A percentile compares a stretch with the other conserved stretches of the same genome.
phyloP scores from a whole-genome alignment of 2,329 filamentous ascomycete genomes.

The Neonectria faginata region DNA sequence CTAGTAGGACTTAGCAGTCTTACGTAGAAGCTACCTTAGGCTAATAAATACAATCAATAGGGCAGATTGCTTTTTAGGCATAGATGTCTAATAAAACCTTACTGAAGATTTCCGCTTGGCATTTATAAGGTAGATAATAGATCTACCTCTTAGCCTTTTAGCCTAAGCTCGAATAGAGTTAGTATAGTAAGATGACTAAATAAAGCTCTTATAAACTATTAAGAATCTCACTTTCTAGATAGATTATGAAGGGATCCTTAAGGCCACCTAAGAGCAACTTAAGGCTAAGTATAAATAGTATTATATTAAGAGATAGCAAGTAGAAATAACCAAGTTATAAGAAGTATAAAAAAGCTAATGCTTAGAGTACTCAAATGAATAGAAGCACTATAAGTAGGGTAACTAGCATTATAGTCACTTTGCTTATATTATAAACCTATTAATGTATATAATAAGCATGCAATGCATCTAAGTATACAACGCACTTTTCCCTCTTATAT shows the following conservation, averaged over 20 bases:
- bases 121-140: conserved; percentile 8
- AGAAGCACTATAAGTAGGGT: background rate
- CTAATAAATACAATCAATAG: background rate
- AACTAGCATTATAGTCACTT: background rate
- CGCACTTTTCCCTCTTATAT: too few species aligned
- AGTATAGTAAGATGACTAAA: background rate
- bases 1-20: background rate
- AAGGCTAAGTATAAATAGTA: background rate
- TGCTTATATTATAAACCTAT: background rate
- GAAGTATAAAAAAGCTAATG: background rate
- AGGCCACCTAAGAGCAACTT: background rate
- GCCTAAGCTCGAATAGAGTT: background rate
- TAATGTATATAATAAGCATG: too few species aligned
- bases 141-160: conserved; percentile 12
- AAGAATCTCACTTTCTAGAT: background rate
- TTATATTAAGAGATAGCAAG: background rate
- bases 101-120: conserved; percentile 8
- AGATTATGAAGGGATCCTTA: background rate
- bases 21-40: background rate
- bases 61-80: background rate
- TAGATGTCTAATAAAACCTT: background rate
- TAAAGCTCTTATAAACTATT: background rate
- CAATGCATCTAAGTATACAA: too few species aligned
- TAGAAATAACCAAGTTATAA: background rate
- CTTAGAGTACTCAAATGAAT: background rate